Base-by-base conservation (phyloP, 1,284 basidiomycete genomes). In the Agaricales sp. region DNA sequence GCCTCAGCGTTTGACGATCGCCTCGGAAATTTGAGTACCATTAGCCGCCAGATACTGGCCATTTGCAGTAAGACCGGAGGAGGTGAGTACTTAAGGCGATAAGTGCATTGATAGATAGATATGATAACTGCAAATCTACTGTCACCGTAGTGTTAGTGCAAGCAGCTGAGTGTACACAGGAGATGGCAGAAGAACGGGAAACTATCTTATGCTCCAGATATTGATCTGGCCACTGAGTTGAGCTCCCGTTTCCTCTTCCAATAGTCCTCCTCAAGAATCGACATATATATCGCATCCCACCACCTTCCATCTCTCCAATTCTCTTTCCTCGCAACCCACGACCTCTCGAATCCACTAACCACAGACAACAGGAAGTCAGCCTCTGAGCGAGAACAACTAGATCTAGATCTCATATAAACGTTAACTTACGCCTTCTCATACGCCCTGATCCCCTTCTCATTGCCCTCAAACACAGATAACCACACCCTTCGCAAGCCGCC, bases 191-290 rank as follows among this genome's bases (percentile, higher is more conserved):
- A n/a, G n/a, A n/a, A n/a, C n/a, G n/a, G n/a, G n/a, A n/a, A n/a
- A n/a, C n/a, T n/a, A n/a, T n/a, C n/a, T n/a, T n/a, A n/a, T n/a
- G n/a, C n/a, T n/a, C n/a, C n/a, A n/a, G n/a, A n/a, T n/a, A n/a
- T n/a, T n/a, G n/a, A n/a, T n/a, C n/a, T n/a, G n/a, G n/a, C n/a
- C n/a, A n/a, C n/a, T n/a, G n/a, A n/a, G n/a, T n/a, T n/a, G n/a
- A n/a, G n/a, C 38, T 22, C 47, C 3, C 14, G 30, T 13, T 41
- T 26, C 6, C 39, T 37, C 18, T 20, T 50, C 39, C 26, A 26
- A 16, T 43, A 64, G 50, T 54, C 55, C 16, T 52, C 51, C 13
- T 55, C 54, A 4, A 57, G 23, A 6, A 57, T 48, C 12, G 51
- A 55, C 55, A 57, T 55, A 18, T 19, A 6, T 12, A 55, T 38